Base-by-base conservation (phyloP, 2,329 filamentous ascomycete species). In the Aspergillus brasiliensis region DNA sequence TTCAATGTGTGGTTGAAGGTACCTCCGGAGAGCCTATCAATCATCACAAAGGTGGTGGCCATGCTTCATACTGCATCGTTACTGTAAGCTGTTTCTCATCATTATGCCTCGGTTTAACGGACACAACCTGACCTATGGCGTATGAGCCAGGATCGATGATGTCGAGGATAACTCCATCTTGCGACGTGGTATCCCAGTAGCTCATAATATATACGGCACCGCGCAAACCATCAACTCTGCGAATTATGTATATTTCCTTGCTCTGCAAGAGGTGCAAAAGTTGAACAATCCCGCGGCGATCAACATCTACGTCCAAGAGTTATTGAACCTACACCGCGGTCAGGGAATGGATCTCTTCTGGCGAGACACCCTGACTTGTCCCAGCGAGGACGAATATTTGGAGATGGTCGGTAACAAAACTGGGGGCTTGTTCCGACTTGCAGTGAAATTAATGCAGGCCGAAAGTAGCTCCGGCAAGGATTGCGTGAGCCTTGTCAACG, bases 401-500 rank as follows among this genome's bases (percentile, higher is more conserved):
- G 73, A 78, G 56, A 82, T 82, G 80, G 77, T 82, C 8, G 77
- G 77, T 25, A 79, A 81, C 56, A 82, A 82, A 61, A 82, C 80
- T 0, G 80, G 80, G 4, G 80, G 78, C 4, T 67, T 82, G 10
- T 82, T 82, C 66, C 71, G 78, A 10, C 68, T 82, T 7, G 76
- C 78, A 0, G 71, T 78, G 13, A 77, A 80, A 57, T 64, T 82
- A 15, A 81, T 82, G 79, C 75, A 79, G 61, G 75, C 75, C 3
- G 77, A 80, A 57, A 77, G 74, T 48, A 59, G 61, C 8, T 70
- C 74, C 3, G 72, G 62, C n/a, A 75, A 70, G 51, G 77, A 82
- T 62, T 80, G 77, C 54, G 76, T 80, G 15, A 71, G 91, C 17
- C 86, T 99, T 17, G 91, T 96, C 71, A 96, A 79, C 58, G 66